Evolutionary conservation across 352 stramenopile genomes (phyloP), one percentile per base, ranked within the genome.

Genomic region (Phytopythium helicoides): DNA sequence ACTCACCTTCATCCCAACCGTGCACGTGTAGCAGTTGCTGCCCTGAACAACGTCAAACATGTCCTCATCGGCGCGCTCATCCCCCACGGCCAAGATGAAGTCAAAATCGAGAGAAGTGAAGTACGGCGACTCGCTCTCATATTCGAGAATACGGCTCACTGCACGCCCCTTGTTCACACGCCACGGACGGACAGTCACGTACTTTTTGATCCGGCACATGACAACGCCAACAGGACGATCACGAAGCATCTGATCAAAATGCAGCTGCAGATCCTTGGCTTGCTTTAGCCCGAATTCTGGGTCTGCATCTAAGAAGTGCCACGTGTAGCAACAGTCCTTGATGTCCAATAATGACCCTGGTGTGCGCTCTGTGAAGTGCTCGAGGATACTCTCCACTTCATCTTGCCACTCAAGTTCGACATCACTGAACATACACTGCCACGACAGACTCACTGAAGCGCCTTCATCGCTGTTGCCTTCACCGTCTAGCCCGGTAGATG

Each of bases 41-140:
- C 84, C 86, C 58, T 95, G 86, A 31, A 95, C 79, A 31, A 95
- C 84, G 56, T 95, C 86, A 48, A 94, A 95, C 84, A 95, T 95
- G 47, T 95, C 84, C 69, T 95, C 86, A 50, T 95, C 86, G 31
- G 86, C 94, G 40, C 86, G 76, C 54, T 95, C 86, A 52, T 95
- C 86, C 6, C 86, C 86, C 26, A 95, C 64, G 1, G 81, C 82
- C 22, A 95, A 62, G 47, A 95, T 94, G 46, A 95, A 92, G 47
- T 95, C 86, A 44, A 92, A 94, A 52, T 89, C 78, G 4, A 87
- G 61, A 9, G 73, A 73, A 15, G 78, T 88, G 31, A 88, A 87
- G 50, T 87, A 84, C 35, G 78, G 76, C 6, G 75, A 79, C 60
- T 92, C 81, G 51, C 76, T 86, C 53, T 89, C 79, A 62, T 88